phyloP scores from a whole-genome alignment of 352 stramenopile species.

The Elongisporangium undulatum region DNA sequence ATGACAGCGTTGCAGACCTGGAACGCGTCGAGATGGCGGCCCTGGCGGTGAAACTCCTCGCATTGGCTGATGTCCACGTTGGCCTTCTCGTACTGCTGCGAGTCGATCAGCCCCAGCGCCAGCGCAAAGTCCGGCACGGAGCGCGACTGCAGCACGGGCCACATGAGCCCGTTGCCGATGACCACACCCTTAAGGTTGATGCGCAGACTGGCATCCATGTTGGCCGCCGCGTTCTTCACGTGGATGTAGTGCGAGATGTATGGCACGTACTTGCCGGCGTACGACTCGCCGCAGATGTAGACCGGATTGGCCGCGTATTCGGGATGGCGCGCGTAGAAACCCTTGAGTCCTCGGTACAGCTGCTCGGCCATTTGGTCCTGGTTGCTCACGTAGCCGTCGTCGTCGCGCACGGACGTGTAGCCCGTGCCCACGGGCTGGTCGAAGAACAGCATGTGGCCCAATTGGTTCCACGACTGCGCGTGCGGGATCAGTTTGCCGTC shows the following conservation, averaged over 20 bases:
- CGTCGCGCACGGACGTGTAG: slow-evolving; percentile 69
- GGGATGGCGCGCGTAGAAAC: slow-evolving; percentile 88
- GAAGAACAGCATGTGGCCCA: slow-evolving; percentile 84
- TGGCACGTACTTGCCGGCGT: slow-evolving; percentile 97
- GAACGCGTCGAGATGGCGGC: slow-evolving; percentile 71
- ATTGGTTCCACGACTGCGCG: slow-evolving; percentile 60
- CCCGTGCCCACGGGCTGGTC: slow-evolving; percentile 81
- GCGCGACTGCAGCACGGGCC: slow-evolving; percentile 75
- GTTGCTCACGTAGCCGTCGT: slow-evolving; percentile 62
- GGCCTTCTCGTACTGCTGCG: slow-evolving; percentile 72
- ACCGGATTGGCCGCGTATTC: slow-evolving; percentile 64
- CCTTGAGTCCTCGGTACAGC: slow-evolving; percentile 90
- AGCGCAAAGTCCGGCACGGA: slow-evolving; percentile 80
- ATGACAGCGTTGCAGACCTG: slow-evolving; percentile 59
- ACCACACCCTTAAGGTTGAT: slow-evolving; percentile 87
- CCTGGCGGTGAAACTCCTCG: slow-evolving; percentile 69
- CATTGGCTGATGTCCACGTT: slow-evolving; percentile 73
- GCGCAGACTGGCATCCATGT: slow-evolving; percentile 23
- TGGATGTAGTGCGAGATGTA: slow-evolving; percentile 94
- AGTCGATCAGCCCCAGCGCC: slow-evolving; percentile 75
- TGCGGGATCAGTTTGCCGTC: slow-evolving; percentile 72
- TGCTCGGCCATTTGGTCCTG: slow-evolving; percentile 75
- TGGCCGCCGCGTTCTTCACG: slow-evolving; percentile 59
- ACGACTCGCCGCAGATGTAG: slow-evolving; percentile 89
- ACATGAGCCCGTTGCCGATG: slow-evolving; percentile 89